Evolutionary conservation across 495 filamentous ascomycete species (phyloP).

Genomic region (Lasiosphaeris hirsuta): DNA sequence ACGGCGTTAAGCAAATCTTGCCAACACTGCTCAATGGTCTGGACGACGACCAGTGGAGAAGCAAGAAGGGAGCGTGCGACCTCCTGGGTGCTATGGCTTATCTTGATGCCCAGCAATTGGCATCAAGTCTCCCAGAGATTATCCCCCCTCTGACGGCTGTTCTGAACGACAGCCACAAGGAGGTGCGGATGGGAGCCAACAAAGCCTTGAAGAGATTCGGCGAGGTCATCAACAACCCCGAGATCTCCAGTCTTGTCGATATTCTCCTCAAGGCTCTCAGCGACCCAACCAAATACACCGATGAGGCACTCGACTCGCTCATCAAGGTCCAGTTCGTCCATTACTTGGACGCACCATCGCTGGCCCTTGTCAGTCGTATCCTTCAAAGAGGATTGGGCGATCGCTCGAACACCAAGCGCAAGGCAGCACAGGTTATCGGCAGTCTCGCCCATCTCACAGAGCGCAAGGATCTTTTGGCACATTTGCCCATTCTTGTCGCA

Average conservation of each 20-base stretch:
- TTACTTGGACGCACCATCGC: conserved; percentile 91
- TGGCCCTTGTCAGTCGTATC: conserved; percentile 91
- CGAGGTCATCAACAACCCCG: conserved; percentile 96
- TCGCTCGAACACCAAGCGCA: conserved; percentile 88
- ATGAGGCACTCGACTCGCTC: conserved; percentile 86
- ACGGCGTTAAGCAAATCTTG: conserved; percentile 89
- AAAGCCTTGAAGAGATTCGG: conserved; percentile 95
- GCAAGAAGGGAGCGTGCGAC: conserved; percentile 96
- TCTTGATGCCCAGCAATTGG: conserved; percentile 89
- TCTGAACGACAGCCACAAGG: conserved; percentile 96
- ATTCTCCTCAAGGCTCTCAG: conserved; percentile 94
- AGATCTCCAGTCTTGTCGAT: conserved; percentile 85
- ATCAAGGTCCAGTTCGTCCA: conserved; percentile 96
- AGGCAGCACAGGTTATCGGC: conserved; percentile 94
- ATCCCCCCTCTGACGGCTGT: conserved; percentile 93
- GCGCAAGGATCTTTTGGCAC: conserved; percentile 84
- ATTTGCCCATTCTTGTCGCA: conserved; percentile 88
- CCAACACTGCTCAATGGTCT: conserved; percentile 90
- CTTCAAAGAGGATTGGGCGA: conserved; percentile 89
- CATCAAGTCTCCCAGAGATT: conserved; percentile 87
- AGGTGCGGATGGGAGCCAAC: conserved; percentile 87
- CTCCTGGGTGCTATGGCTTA: conserved; percentile 97
- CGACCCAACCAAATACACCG: conserved; percentile 95
- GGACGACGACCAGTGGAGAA: conserved; percentile 94
- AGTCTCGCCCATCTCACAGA: conserved; percentile 96